Conservation (phyloP, 306 rosid genomes). For the cucumber (Cucumis sativus) region DNA sequence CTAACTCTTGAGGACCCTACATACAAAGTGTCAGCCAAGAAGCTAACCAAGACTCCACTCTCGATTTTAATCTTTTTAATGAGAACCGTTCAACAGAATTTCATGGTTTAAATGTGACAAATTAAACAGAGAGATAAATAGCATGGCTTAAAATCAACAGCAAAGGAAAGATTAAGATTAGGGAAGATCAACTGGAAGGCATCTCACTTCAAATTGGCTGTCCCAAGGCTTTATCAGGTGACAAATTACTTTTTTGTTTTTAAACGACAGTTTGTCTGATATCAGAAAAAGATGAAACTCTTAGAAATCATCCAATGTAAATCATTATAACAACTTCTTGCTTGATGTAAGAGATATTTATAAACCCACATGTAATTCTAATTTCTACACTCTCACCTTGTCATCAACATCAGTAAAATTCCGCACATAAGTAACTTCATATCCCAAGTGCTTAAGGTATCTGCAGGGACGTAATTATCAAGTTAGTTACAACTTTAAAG, state of each 20-base stretch:
- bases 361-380: background rate
- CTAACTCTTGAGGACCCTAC: too few relatives aligned
- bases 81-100: too few relatives aligned
- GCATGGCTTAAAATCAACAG: background rate
- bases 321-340: background rate
- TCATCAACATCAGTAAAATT: constrained; percentile 98
- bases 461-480: constrained; percentile 29
- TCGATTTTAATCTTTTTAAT: too few relatives aligned
- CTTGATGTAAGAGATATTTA: background rate
- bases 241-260: background rate
- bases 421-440: constrained; percentile 80
- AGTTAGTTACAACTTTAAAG: background rate
- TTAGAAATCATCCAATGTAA: background rate
- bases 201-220: background rate
- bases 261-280: background rate
- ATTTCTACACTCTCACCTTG: constrained; percentile 44
- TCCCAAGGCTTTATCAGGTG: background rate
- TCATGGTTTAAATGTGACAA: background rate
- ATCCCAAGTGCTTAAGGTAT: constrained; percentile 63
- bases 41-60: too few relatives aligned
- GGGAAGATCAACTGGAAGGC: background rate
- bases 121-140: background rate
- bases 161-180: background rate
- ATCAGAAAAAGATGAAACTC: background rate
- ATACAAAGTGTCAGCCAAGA: too few relatives aligned